Evolutionary conservation across 768 basidiomycete species (phyloP).

Genomic region (Chalciporus chontae): DNA sequence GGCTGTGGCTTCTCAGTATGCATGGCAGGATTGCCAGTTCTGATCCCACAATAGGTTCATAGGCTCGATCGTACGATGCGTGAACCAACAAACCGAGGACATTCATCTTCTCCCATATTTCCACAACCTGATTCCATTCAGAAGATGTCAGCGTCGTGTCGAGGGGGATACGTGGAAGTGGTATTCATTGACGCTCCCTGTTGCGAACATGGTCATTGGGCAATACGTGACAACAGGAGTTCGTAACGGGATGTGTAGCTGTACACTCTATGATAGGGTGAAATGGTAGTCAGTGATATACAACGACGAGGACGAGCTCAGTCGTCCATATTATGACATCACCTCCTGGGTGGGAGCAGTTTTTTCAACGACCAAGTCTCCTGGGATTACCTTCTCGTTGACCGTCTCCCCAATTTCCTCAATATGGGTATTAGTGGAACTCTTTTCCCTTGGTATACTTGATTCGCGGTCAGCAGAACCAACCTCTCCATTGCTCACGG

Average conservation of each 20-base stretch:
- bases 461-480: not conserved
- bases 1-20: too few relatives aligned
- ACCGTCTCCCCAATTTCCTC: conserved; percentile 1
- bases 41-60: too few relatives aligned
- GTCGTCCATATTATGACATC: conserved; percentile 4
- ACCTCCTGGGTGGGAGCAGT: not conserved
- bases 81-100: too few relatives aligned
- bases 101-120: too few relatives aligned
- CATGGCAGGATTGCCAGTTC: too few relatives aligned
- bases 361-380: not conserved
- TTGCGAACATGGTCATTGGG: too few relatives aligned
- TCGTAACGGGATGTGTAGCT: not conserved
- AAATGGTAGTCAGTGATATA: not conserved
- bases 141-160: too few relatives aligned
- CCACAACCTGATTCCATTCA: too few relatives aligned
- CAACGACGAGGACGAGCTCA: not conserved
- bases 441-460: conserved; percentile 1
- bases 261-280: not conserved
- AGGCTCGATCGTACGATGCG: too few relatives aligned
- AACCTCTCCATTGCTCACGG: not conserved
- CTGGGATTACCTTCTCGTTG: conserved; percentile 9
- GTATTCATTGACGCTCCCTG: too few relatives aligned
- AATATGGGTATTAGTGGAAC: not conserved
- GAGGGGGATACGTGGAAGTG: too few relatives aligned
- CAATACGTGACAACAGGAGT: not conserved